Conservation (phyloP, 2,329 filamentous ascomycete genomes). For the Colletotrichum lentis region DNA sequence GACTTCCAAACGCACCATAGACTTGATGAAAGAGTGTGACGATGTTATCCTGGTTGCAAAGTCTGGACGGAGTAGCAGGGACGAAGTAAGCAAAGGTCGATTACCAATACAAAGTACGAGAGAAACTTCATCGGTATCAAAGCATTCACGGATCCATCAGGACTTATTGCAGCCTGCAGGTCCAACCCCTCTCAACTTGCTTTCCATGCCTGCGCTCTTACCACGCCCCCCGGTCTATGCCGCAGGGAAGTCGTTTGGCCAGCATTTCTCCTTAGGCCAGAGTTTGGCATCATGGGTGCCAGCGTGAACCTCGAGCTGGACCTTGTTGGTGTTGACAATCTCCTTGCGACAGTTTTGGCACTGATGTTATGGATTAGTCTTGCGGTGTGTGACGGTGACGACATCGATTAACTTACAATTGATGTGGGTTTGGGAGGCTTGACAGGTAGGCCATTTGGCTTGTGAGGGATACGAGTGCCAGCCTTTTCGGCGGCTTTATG, state of each 20-base stretch:
- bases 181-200: not conserved
- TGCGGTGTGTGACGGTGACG: not conserved
- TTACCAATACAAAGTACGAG: not conserved
- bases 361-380: slow-evolving; percentile 48
- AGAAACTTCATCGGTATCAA: not conserved
- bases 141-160: not conserved
- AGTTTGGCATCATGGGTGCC: slow-evolving; percentile 57
- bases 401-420: not conserved
- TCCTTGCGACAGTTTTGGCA: slow-evolving; percentile 62
- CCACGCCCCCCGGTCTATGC: not conserved
- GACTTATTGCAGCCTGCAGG: not conserved
- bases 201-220: not conserved
- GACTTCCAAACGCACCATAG: not conserved
- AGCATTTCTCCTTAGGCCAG: slow-evolving; percentile 68
- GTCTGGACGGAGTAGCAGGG: not conserved
- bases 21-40: not conserved
- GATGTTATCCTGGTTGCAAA: not conserved
- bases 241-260: slow-evolving; percentile 57
- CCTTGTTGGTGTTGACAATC: slow-evolving; percentile 60
- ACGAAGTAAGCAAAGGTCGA: not conserved
- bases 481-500: slow-evolving; percentile 64
- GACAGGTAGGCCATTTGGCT: slow-evolving; percentile 63
- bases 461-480: slow-evolving; percentile 61
- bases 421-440: slow-evolving; percentile 51
- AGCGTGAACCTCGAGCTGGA: slow-evolving; percentile 62